Percentiles rank a stretch among this genome's conserved stretches.
Conservation (phyloP, 106 monocot genomes). For the Iris macrosiphon region DNA sequence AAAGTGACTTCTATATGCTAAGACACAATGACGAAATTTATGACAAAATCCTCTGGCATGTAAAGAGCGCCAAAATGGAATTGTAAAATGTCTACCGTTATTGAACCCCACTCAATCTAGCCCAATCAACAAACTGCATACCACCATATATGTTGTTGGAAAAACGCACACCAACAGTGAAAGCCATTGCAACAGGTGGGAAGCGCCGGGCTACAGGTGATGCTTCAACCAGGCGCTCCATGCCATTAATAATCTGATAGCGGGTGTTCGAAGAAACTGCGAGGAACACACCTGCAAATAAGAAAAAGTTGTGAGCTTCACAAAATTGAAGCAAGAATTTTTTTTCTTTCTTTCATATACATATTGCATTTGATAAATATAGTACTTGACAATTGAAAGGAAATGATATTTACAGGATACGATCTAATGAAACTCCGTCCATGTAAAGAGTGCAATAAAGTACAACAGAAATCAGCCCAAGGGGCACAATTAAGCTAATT, state of each 20-base stretch:
- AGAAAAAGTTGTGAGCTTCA: not conserved
- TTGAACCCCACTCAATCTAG: constrained; percentile 77
- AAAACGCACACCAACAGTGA: constrained; percentile 80
- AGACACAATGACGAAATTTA: too few relatives aligned
- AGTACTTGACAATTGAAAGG: not conserved
- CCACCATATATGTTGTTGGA: constrained; percentile 91
- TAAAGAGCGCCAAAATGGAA: too few relatives aligned
- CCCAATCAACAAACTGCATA: constrained; percentile 97
- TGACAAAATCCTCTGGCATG: too few relatives aligned
- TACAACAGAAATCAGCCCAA: not conserved
- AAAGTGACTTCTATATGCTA: too few relatives aligned
- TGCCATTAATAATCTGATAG: constrained; percentile 83
- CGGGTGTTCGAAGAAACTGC: constrained; percentile 83
- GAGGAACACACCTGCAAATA: constrained; percentile 67
- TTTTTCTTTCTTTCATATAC: too few relatives aligned
- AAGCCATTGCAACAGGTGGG: constrained; percentile 72
- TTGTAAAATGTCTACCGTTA: constrained; percentile 17
- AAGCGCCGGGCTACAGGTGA: constrained; percentile 49
- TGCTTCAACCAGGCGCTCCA: constrained; percentile 70
- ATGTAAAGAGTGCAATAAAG: not conserved
- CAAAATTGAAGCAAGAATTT: not conserved
- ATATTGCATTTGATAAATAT: not conserved
- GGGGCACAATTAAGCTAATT: not conserved
- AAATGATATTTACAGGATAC: not conserved
- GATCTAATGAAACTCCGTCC: too few relatives aligned